Evolutionary conservation across 208 protist genomes (phyloP), one percentile per base, ranked within the genome.

Genomic region (Porcisia hertigi): DNA sequence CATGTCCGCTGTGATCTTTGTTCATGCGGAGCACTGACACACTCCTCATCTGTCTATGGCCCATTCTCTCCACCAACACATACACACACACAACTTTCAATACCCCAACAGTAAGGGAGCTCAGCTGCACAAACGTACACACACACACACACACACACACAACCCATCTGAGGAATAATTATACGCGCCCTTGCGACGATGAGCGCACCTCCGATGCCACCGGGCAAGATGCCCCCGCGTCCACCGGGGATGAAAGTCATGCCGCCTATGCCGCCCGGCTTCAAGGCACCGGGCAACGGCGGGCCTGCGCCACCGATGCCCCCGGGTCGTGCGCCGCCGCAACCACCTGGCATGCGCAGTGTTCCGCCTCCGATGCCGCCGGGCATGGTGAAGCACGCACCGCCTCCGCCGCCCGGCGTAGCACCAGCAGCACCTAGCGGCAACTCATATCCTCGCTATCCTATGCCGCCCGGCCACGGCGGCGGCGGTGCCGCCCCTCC

Each of bases 261-360:
- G 84, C 79, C 84, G 41, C 86, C 84, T 41, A 80, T 82, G 73
- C 82, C 82, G 14, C 82, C 85, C n/a, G 81, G 81, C 39, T 67
- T 67, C 39, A 67, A 67, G 23, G 62, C 39, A 14, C 62, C 62
- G 23, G 62, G 62, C 18, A 36, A 49, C 25, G 62, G 41, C 3
- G 62, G 62, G 23, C 8, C 62, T 49, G 62, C 62, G 62, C 62
- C 39, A 58, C 86, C 84, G 52, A 80, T 82, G 67, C 82, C 80
- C 14, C 78, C 82, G 41, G 81, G 81, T 58, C 73, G 82, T 71
- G 73, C 58, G 43, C 75, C 58, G 25, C 71, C 63, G 11, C 57
- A 39, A 20, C 78, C 79, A 65, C 69, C 73, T 14, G 77, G 77
- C 30, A 82, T 89, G 74, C 76, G 62, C 41, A 36, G 62, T 67